Evolutionary conservation across 1,284 basidiomycete genomes (phyloP).

Genomic region (Coniophora puteana): DNA sequence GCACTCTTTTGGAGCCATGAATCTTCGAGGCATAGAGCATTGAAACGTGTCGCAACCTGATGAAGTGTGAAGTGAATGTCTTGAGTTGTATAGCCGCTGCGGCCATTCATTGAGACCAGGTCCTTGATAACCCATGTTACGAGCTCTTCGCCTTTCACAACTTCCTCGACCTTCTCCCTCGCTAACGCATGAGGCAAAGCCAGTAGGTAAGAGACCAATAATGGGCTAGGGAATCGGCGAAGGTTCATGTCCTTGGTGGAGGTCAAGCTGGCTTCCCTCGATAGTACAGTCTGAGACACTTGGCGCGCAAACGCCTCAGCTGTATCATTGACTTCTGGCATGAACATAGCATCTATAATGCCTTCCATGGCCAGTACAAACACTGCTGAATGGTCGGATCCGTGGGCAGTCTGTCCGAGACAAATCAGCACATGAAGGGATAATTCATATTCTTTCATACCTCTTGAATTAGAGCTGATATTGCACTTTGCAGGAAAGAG

Average conservation of each 20-base stretch:
- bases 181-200: slow-evolving; percentile 71
- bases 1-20: slow-evolving; percentile 86
- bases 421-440: slow-evolving; percentile 5
- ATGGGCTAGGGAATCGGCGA: slow-evolving; percentile 55
- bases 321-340: slow-evolving; percentile 66
- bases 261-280: slow-evolving; percentile 56
- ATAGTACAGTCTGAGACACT: slow-evolving; percentile 68
- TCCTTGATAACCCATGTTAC: slow-evolving; percentile 65
- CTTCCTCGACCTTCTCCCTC: slow-evolving; percentile 59
- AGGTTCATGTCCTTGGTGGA: slow-evolving; percentile 48
- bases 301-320: slow-evolving; percentile 69
- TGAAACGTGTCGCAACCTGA: slow-evolving; percentile 78
- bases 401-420: slow-evolving; percentile 57
- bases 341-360: slow-evolving; percentile 74
- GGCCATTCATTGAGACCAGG: slow-evolving; percentile 54
- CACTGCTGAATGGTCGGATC: slow-evolving; percentile 72
- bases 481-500: slow-evolving; percentile 74
- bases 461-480: slow-evolving; percentile 72
- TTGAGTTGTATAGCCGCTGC: slow-evolving; percentile 40
- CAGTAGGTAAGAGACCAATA: slow-evolving; percentile 74
- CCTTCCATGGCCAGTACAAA: slow-evolving; percentile 75
- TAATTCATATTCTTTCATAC: slow-evolving; percentile 35
- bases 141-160: slow-evolving; percentile 55
- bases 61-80: slow-evolving; percentile 69
- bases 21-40: slow-evolving; percentile 84